Evolutionary conservation across 306 rosid species (phyloP).

Genomic region (Acacia confusa): DNA sequence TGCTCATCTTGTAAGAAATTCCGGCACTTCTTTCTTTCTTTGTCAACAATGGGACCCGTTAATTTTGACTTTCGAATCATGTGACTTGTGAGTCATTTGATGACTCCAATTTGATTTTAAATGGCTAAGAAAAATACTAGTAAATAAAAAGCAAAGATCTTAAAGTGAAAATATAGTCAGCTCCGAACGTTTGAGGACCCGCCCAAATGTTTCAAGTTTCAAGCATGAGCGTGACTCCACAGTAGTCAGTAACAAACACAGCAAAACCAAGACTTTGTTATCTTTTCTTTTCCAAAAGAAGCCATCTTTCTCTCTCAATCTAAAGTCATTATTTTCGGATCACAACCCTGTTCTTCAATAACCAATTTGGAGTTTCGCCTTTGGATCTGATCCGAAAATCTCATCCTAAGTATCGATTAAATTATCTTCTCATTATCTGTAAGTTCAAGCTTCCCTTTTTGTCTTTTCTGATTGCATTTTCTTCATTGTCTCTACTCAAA

Average conservation of each 20-base stretch:
- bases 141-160: background rate
- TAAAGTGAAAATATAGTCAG: background rate
- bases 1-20: too few relatives aligned
- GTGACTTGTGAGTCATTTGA: background rate
- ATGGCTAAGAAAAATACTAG: background rate
- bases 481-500: background rate
- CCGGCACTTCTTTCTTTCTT: too few relatives aligned
- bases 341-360: conserved; percentile 36
- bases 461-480: conserved; percentile 36
- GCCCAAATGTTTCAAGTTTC: conserved; percentile 49
- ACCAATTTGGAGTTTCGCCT: conserved; percentile 29
- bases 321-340: background rate
- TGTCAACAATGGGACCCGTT: background rate
- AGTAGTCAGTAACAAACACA: conserved; percentile 2
- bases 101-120: background rate
- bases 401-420: conserved; percentile 26
- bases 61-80: background rate
- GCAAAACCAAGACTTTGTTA: background rate
- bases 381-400: conserved; percentile 63
- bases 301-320: conserved; percentile 36
- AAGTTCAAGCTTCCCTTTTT: conserved; percentile 50
- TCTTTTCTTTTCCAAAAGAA: conserved; percentile 51
- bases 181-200: conserved; percentile 41
- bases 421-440: conserved; percentile 54
- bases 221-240: conserved; percentile 36